These are phyloP conservation scores for Exophiala aquamarina DNA, from an alignment of 2,329 filamentous ascomycete genomes.

Conservation along the genomic window DNA sequence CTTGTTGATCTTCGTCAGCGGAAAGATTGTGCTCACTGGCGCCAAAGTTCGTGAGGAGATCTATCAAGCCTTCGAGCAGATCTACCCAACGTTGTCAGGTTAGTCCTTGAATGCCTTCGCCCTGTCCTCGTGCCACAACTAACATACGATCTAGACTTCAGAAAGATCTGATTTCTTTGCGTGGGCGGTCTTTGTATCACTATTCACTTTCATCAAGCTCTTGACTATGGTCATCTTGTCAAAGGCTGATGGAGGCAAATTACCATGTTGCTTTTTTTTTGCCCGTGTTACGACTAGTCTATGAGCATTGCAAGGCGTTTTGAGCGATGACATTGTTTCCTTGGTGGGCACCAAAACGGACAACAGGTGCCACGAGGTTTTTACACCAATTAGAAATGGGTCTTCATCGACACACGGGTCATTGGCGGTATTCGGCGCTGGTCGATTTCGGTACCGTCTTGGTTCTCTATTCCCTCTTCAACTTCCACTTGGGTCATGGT, in stretches of 20 bases:
- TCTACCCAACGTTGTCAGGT: constrained; percentile 93
- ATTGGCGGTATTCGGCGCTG: constrained; percentile 27
- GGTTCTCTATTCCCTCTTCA: constrained; percentile 12
- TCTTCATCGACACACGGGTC: constrained; percentile 24
- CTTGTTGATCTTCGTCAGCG: constrained; percentile 93
- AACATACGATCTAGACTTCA: constrained; percentile 54
- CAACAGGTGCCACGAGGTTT: constrained; percentile 15
- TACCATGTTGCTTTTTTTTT: constrained; percentile 21
- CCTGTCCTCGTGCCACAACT: constrained; percentile 23
- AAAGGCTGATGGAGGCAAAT: constrained; percentile 2
- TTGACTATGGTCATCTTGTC: constrained; percentile 19
- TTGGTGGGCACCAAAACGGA: constrained; percentile 19
- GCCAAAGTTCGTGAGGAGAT: constrained; percentile 99
- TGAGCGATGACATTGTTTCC: constrained; percentile 21
- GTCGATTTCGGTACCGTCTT: constrained; percentile 26
- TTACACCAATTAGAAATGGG: constrained; percentile 26
- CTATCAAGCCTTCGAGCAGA: constrained; percentile 94
- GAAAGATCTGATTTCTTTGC: constrained; percentile 53
- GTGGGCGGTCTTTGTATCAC: constrained; percentile 14
- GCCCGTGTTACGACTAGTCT: constrained; percentile 25
- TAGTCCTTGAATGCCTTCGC: constrained; percentile 20
- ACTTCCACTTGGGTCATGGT: constrained; percentile 8
- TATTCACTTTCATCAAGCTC: constrained; percentile 8
- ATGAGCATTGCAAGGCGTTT: constrained; percentile 31
- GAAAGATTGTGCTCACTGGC: constrained; percentile 96